phyloP scores from a whole-genome alignment of 2,329 filamentous ascomycete genomes.

The Cercospora sojina region DNA sequence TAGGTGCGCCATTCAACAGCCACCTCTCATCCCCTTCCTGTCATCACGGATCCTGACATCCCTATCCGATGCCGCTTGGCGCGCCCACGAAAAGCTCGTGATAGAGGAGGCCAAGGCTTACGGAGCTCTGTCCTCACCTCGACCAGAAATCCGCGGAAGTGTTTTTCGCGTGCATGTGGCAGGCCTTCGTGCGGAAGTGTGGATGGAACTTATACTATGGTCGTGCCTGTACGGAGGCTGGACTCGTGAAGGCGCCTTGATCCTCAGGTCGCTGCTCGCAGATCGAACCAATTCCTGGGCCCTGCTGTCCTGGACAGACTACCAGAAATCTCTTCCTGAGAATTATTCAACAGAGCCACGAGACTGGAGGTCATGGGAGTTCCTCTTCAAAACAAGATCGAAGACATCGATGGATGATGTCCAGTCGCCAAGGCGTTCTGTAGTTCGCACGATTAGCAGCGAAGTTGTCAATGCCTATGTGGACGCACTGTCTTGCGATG shows the following conservation, averaged over 20 bases:
- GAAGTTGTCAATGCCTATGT: conserved; percentile 59
- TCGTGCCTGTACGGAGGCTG: conserved; percentile 52
- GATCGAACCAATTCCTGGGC: conserved; percentile 29
- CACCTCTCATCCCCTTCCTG: conserved; percentile 49
- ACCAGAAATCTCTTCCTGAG: conserved; percentile 35
- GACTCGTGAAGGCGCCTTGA: conserved; percentile 44
- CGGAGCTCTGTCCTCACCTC: conserved; percentile 41
- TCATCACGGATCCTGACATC: conserved; percentile 51
- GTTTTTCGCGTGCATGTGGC: conserved; percentile 44
- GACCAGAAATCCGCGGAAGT: conserved; percentile 47
- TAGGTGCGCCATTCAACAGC: conserved; percentile 45
- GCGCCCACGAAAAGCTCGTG: conserved; percentile 44
- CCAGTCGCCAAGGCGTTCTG: conserved; percentile 21
- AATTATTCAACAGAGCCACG: conserved; percentile 27
- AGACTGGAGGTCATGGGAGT: conserved; percentile 35
- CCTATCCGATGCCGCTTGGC: conserved; percentile 52
- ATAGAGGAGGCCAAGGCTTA: conserved; percentile 33
- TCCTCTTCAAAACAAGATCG: conserved; percentile 33
- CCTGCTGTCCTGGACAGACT: conserved; percentile 45
- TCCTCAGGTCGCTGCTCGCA: conserved; percentile 35
- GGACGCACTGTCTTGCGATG: conserved; percentile 51
- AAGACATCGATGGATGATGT: conserved; percentile 25
- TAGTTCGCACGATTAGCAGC: conserved; percentile 54
- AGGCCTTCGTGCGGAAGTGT: conserved; percentile 47
- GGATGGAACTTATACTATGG: conserved; percentile 55